Evolutionary conservation across 768 basidiomycete species (phyloP).

Genomic region (Pleurotus cornucopiae): DNA sequence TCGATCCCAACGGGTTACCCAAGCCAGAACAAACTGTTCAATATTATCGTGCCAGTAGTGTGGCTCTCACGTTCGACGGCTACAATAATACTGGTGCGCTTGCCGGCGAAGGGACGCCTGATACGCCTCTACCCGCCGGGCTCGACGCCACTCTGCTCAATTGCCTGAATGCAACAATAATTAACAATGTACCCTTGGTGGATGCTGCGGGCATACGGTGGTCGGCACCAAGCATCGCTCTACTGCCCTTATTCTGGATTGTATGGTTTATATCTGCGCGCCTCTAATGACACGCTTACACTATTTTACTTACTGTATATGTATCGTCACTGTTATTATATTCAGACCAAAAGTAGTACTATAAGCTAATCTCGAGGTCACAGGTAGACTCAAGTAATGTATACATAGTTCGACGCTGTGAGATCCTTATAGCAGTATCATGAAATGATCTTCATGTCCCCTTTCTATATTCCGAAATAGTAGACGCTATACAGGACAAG

Average conservation of each 20-base stretch:
- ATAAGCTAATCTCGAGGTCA: no score
- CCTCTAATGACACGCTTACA: background rate
- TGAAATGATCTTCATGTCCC: no score
- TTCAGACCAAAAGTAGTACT: no score
- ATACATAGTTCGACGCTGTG: no score
- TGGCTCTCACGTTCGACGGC: slow-evolving; percentile 57
- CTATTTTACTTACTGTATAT: no score
- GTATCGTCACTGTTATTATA: no score
- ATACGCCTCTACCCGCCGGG: slow-evolving; percentile 46
- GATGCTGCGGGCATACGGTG: slow-evolving; percentile 23
- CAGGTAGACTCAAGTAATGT: no score
- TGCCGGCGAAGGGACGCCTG: slow-evolving; percentile 33
- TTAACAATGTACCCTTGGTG: slow-evolving; percentile 51
- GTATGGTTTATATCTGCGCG: slow-evolving; percentile 12
- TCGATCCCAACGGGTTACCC: slow-evolving; percentile 16
- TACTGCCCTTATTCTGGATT: slow-evolving; percentile 19
- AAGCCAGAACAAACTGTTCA: slow-evolving; percentile 55
- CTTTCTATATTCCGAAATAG: no score
- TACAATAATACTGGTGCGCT: slow-evolving; percentile 62
- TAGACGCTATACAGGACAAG: no score
- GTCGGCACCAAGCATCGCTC: slow-evolving; percentile 15
- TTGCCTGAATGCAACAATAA: slow-evolving; percentile 65
- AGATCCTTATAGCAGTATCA: no score
- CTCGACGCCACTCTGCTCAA: slow-evolving; percentile 45
- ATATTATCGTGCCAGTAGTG: slow-evolving; percentile 65